Conservation (phyloP, 768 basidiomycete genomes). For the Rhodotorula graminis region DNA sequence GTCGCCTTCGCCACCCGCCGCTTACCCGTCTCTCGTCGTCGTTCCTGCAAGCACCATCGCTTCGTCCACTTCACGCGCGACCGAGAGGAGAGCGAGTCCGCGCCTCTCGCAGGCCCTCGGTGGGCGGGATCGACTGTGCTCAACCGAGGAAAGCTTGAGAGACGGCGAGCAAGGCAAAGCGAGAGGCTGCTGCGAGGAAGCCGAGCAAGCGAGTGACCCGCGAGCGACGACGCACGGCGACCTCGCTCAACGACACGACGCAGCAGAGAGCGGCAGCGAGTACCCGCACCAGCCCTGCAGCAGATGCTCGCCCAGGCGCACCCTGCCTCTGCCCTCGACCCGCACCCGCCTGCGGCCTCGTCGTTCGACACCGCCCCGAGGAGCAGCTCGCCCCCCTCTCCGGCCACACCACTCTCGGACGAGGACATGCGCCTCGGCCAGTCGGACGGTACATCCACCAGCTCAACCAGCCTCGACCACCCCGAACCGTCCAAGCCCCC, state of each 20-base stretch:
- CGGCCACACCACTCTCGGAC: neutral
- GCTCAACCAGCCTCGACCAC: neutral
- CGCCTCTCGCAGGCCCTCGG: neutral
- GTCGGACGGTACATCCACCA: neutral
- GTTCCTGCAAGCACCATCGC: neutral
- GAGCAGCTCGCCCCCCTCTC: neutral
- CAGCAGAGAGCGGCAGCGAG: too few relatives aligned
- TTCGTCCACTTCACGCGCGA: too few relatives aligned
- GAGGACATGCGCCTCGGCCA: neutral
- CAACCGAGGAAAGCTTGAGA: too few relatives aligned
- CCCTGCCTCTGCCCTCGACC: neutral
- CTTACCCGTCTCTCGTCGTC: neutral
- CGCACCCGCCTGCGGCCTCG: too few relatives aligned
- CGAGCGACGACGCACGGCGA: neutral
- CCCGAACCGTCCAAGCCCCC: neutral
- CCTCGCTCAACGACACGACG: neutral
- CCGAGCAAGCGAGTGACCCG: too few relatives aligned
- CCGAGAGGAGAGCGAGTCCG: too few relatives aligned
- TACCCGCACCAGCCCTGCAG: too few relatives aligned
- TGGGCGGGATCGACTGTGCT: neutral
- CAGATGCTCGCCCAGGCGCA: neutral
- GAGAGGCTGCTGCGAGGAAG: neutral
- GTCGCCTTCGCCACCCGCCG: neutral
- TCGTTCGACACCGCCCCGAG: too few relatives aligned
- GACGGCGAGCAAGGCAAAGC: too few relatives aligned